Conservation (phyloP, 169 alveolate genomes). For the Plasmodium gaboni region DNA sequence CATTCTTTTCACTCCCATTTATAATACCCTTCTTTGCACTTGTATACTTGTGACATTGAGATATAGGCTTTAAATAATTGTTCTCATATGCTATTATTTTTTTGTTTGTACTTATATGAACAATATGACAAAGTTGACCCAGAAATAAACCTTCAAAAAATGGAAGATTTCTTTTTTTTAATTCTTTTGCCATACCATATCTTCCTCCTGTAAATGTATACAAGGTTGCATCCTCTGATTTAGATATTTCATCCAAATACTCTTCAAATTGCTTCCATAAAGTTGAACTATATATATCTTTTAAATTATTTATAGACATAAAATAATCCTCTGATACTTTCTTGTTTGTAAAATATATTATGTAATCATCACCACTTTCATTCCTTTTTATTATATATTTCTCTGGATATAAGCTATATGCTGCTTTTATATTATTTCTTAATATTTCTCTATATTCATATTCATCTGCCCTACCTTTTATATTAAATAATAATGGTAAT, state of each 20-base stretch:
- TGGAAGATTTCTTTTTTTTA: slow-evolving; percentile 80
- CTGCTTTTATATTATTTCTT: slow-evolving; percentile 79
- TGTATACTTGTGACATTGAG: slow-evolving; percentile 67
- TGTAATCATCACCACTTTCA: slow-evolving; percentile 76
- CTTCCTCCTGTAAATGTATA: slow-evolving; percentile 85
- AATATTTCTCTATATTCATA: slow-evolving; percentile 77
- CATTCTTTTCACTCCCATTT: not conserved
- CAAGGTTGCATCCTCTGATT: slow-evolving; percentile 74
- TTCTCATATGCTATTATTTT: slow-evolving; percentile 79
- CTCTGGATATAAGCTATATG: slow-evolving; percentile 80
- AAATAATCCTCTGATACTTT: slow-evolving; percentile 77
- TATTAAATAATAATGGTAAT: slow-evolving; percentile 82
- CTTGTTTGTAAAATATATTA: slow-evolving; percentile 78
- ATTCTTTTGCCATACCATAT: slow-evolving; percentile 87
- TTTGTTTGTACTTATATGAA: slow-evolving; percentile 82
- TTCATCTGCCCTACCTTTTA: slow-evolving; percentile 84
- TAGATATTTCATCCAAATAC: slow-evolving; percentile 78
- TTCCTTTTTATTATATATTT: slow-evolving; percentile 76
- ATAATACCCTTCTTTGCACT: slow-evolving; percentile 76
- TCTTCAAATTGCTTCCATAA: slow-evolving; percentile 83
- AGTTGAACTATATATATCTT: slow-evolving; percentile 77
- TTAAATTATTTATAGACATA: slow-evolving; percentile 82
- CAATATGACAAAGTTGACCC: slow-evolving; percentile 87
- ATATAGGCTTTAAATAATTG: slow-evolving; percentile 77
- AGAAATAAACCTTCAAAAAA: slow-evolving; percentile 83